Conservation (phyloP, 352 stramenopile species). For the Albugo laibachii region DNA sequence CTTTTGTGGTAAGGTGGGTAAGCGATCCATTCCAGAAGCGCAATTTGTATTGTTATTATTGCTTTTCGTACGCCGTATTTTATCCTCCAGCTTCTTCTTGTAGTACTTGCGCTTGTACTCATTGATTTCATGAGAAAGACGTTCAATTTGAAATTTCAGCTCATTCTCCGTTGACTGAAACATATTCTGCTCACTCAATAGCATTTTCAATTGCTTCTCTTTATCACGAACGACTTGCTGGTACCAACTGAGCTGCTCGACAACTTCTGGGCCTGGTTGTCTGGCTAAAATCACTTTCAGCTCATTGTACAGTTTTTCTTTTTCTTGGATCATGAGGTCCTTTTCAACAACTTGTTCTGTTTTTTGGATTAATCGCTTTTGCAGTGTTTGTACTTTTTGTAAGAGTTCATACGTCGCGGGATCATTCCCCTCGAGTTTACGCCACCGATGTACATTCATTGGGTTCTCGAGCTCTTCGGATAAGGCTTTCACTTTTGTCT, state of each 20-base stretch:
- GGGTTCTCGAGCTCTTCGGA: constrained; percentile 92
- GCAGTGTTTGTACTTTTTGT: constrained; percentile 92
- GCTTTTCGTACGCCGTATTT: constrained; percentile 26
- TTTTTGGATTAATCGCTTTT: constrained; percentile 89
- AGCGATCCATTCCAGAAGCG: constrained; percentile 1
- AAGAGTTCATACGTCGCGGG: constrained; percentile 90
- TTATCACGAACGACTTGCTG: constrained; percentile 92
- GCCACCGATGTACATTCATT: constrained; percentile 95
- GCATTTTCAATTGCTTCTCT: constrained; percentile 91
- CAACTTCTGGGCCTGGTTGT: constrained; percentile 87
- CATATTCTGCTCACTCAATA: constrained; percentile 96
- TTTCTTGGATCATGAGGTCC: constrained; percentile 89
- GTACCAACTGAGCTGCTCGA: constrained; percentile 89
- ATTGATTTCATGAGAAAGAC: constrained; percentile 78
- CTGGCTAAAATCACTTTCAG: constrained; percentile 85
- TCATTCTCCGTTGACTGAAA: constrained; percentile 86
- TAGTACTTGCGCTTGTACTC: constrained; percentile 94
- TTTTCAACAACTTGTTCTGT: constrained; percentile 91
- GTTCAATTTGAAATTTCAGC: constrained; percentile 90
- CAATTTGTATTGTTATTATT: constrained; percentile 11
- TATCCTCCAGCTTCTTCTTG: constrained; percentile 80
- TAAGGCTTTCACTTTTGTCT: constrained; percentile 92
- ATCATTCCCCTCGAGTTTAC: constrained; percentile 93
- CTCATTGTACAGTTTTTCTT: constrained; percentile 89
- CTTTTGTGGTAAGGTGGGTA: constrained; percentile 1